These are phyloP conservation scores for Camellia oleifera DNA, from an alignment of 179 eudicot species.

Conservation along the genomic window DNA sequence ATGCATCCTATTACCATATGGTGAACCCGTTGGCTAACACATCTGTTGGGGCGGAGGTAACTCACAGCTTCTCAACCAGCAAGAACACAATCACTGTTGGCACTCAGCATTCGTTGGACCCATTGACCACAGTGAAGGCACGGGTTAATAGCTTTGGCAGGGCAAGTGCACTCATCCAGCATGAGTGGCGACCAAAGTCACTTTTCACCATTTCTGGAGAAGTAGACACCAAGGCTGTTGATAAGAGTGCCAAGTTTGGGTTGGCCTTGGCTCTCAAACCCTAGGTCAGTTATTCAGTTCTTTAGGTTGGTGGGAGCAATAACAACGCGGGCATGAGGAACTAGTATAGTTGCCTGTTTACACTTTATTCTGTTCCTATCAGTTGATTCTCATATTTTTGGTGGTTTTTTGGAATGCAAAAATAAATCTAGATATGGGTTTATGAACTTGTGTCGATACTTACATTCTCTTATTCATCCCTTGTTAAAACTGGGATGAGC, in stretches of 20 bases:
- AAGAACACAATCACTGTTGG: conserved; percentile 71
- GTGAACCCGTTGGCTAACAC: conserved; percentile 54
- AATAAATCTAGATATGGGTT: conserved; percentile 11
- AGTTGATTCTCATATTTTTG: not conserved
- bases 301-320: conserved; percentile 5
- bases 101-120: conserved; percentile 65
- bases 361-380: not conserved
- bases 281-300: conserved; percentile 23
- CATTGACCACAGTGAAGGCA: conserved; percentile 64
- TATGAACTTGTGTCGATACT: not conserved
- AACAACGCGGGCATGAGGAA: not conserved
- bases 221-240: conserved; percentile 73
- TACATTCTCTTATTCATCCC: conserved; percentile 2
- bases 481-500: conserved; percentile 15
- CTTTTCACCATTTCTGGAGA: conserved; percentile 75
- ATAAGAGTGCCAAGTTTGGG: conserved; percentile 83
- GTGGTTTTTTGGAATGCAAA: conserved; percentile 14
- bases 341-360: conserved; percentile 2
- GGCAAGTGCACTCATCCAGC: conserved; percentile 70
- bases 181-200: conserved; percentile 86
- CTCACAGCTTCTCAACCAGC: conserved; percentile 63
- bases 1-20: conserved; percentile 68
- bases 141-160: conserved; percentile 69
- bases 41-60: conserved; percentile 74
- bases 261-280: conserved; percentile 86